phyloP scores from a whole-genome alignment of 768 basidiomycete genomes.

The button mushroom (Agaricus bisporus) region DNA sequence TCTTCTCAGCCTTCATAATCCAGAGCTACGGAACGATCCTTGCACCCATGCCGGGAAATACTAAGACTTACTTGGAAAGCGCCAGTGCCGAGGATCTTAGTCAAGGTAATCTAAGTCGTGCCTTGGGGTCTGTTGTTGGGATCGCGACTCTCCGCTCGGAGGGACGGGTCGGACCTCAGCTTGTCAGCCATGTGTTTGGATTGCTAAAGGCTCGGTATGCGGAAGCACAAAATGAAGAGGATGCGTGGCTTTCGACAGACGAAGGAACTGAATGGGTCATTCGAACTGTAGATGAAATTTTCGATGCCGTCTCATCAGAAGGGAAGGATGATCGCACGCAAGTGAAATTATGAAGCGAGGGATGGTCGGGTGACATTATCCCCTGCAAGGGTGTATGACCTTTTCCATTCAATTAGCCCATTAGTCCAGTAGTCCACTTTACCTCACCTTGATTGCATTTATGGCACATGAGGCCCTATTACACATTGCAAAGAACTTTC shows the following conservation, averaged over 20 bases:
- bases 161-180: slow-evolving; percentile 78
- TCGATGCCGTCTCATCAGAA: slow-evolving; percentile 61
- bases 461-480: slow-evolving; percentile 26
- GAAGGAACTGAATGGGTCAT: slow-evolving; percentile 89
- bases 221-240: slow-evolving; percentile 58
- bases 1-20: slow-evolving; percentile 71
- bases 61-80: slow-evolving; percentile 33
- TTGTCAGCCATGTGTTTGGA: slow-evolving; percentile 85
- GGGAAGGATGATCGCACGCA: slow-evolving; percentile 38
- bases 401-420: slow-evolving; percentile 23
- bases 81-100: slow-evolving; percentile 42
- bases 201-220: slow-evolving; percentile 75
- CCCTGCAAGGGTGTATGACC: slow-evolving; percentile 25
- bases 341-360: slow-evolving; percentile 52
- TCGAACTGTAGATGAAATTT: slow-evolving; percentile 73
- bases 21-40: slow-evolving; percentile 78
- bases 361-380: slow-evolving; percentile 32
- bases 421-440: slow-evolving; percentile 13
- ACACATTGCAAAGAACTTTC: slow-evolving; percentile 12
- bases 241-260: slow-evolving; percentile 76
- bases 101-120: slow-evolving; percentile 82
- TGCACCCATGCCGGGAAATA: slow-evolving; percentile 61
- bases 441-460: slow-evolving; percentile 23
- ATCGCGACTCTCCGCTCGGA: slow-evolving; percentile 84
- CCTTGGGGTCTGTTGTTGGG: slow-evolving; percentile 78